A percentile compares a stretch with the other conserved stretches of the same genome.
phyloP scores from a whole-genome alignment of 1,139 yeast genomes.

The Hemisphaericaspora subhashii region DNA sequence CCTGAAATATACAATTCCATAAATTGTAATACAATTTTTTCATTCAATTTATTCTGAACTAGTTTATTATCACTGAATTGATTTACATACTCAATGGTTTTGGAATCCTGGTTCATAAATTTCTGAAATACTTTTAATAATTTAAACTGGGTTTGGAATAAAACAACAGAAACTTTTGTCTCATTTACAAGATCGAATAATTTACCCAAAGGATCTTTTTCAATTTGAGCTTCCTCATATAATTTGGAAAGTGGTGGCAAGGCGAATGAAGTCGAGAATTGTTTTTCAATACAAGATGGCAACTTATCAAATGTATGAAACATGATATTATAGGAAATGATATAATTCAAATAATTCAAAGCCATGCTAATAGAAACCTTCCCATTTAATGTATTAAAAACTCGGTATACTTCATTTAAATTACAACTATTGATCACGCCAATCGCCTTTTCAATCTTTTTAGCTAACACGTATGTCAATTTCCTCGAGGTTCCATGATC shows the following conservation, averaged over 20 bases:
- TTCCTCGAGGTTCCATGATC: slow-evolving; percentile 24
- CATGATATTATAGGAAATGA: slow-evolving; percentile 20
- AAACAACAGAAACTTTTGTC: slow-evolving; percentile 7
- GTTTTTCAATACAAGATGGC: slow-evolving; percentile 17
- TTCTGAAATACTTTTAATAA: slow-evolving; percentile 9
- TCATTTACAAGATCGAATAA: slow-evolving; percentile 8
- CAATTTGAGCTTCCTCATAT: slow-evolving; percentile 12
- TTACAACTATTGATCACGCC: slow-evolving; percentile 2
- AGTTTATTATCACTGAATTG: slow-evolving; percentile 10
- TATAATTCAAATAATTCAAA: slow-evolving; percentile 18
- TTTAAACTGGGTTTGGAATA: slow-evolving; percentile 10
- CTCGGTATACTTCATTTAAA: slow-evolving; percentile 16
- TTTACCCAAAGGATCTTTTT: slow-evolving; percentile 14
- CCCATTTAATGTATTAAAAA: slow-evolving; percentile 24
- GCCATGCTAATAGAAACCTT: slow-evolving; percentile 24
- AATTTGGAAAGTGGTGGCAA: slow-evolving; percentile 33
- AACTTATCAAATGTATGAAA: slow-evolving; percentile 13
- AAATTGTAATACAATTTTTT: slow-evolving; percentile 17
- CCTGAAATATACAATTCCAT: slow-evolving; percentile 21
- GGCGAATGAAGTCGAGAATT: slow-evolving; percentile 16
- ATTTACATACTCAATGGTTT: slow-evolving; percentile 16
- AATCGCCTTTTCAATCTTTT: slow-evolving; percentile 9
- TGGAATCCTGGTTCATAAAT: slow-evolving; percentile 20
- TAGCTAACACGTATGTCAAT: slow-evolving; percentile 4
- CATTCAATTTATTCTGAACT: slow-evolving; percentile 13